These are phyloP conservation scores for Rhynchosporium agropyri DNA, from an alignment of 2,329 filamentous ascomycete species.

Conservation along the genomic window DNA sequence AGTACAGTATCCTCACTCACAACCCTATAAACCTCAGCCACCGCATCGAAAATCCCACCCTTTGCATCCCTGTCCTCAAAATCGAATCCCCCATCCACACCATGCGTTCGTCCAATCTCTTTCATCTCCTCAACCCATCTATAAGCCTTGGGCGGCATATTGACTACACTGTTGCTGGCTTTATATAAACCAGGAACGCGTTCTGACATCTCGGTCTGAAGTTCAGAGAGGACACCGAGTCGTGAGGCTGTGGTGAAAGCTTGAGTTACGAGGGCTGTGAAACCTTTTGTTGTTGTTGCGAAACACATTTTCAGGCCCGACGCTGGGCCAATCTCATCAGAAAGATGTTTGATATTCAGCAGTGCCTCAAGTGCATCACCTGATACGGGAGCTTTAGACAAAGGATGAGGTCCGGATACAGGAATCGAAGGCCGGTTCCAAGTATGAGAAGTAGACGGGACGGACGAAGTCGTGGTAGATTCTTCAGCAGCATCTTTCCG, in stretches of 20 bases:
- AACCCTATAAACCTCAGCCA: constrained; percentile 62
- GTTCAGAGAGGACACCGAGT: constrained; percentile 62
- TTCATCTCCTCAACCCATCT: constrained; percentile 75
- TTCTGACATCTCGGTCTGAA: constrained; percentile 58
- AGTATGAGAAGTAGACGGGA: constrained; percentile 13
- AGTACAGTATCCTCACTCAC: constrained; percentile 65
- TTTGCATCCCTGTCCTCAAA: constrained; percentile 31
- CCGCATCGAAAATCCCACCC: constrained; percentile 57
- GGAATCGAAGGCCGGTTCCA: constrained; percentile 45
- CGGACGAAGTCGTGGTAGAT: constrained; percentile 1
- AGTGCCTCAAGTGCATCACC: constrained; percentile 47
- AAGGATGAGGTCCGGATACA: constrained; percentile 51
- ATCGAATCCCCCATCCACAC: constrained; percentile 64
- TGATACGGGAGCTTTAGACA: constrained; percentile 47
- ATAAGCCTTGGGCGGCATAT: constrained; percentile 75
- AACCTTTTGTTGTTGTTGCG: constrained; percentile 62
- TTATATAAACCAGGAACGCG: constrained; percentile 51
- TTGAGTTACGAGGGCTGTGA: constrained; percentile 70
- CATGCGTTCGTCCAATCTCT: constrained; percentile 70
- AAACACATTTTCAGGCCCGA: constrained; percentile 69
- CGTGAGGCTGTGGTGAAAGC: constrained; percentile 68
- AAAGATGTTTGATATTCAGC: constrained; percentile 55
- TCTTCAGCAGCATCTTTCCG: constrained; percentile 3
- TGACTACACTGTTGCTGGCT: constrained; percentile 55
- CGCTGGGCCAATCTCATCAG: constrained; percentile 54